Conservation (phyloP, 345 rosid genomes). For the Geranium rotundifolium region DNA sequence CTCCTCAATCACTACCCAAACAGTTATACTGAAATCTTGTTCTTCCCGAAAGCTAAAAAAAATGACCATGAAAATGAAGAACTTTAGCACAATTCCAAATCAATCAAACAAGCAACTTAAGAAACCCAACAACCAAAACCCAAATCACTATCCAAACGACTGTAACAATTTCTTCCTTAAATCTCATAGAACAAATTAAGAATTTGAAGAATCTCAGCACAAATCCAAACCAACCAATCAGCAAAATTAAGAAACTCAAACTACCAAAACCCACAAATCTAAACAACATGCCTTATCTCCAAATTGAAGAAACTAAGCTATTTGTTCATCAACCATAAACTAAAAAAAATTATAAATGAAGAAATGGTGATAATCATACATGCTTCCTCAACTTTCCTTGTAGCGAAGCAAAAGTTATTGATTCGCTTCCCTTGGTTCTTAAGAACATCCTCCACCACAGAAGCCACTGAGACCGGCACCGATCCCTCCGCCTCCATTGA, state of each 20-base stretch:
- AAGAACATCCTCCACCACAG: constrained; percentile 72
- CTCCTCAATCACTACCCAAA: background rate
- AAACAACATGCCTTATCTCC: background rate
- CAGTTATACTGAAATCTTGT: background rate
- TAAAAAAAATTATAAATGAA: background rate
- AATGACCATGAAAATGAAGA: too few species aligned
- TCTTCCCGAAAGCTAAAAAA: background rate
- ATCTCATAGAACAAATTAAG: background rate
- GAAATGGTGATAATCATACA: constrained; percentile 27
- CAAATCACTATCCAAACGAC: too few species aligned
- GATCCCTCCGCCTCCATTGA: constrained; percentile 47
- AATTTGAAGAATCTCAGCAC: too few species aligned
- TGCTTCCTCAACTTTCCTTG: constrained; percentile 58
- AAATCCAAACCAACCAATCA: background rate
- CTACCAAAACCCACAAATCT: background rate
- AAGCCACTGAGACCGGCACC: constrained; percentile 40
- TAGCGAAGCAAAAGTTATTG: constrained; percentile 29
- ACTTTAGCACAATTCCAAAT: background rate
- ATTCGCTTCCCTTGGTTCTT: constrained; percentile 38
- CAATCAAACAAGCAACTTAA: background rate
- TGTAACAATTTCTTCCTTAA: background rate
- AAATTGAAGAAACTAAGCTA: background rate
- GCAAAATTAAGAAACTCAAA: background rate
- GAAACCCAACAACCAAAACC: background rate
- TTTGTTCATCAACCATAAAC: too few species aligned